Evolutionary conservation across 805 yeast species (phyloP).

Genomic region (Wickerhamomyces subpelliculosus): DNA sequence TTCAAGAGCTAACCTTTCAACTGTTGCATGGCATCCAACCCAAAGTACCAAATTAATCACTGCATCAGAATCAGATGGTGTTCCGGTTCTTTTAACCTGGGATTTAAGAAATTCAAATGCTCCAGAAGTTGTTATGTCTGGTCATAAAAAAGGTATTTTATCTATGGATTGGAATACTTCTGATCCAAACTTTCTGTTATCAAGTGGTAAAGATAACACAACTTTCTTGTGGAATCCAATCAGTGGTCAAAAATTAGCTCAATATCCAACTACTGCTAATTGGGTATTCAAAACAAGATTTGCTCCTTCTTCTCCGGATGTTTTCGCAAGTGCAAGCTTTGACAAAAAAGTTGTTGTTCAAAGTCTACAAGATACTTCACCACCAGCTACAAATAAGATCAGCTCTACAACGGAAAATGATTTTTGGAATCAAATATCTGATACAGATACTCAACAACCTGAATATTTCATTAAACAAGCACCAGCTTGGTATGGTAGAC

Average conservation of each 20-base stretch:
- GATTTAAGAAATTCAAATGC: conserved; percentile 88
- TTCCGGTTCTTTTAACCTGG: conserved; percentile 84
- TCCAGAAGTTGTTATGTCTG: conserved; percentile 71
- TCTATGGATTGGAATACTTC: conserved; percentile 90
- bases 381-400: conserved; percentile 41
- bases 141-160: conserved; percentile 83
- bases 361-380: conserved; percentile 79
- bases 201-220: conserved; percentile 90
- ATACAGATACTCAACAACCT: conserved; percentile 67
- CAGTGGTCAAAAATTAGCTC: conserved; percentile 64
- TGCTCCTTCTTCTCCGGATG: conserved; percentile 83
- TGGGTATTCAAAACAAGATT: conserved; percentile 90
- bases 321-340: conserved; percentile 82
- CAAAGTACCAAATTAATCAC: conserved; percentile 83
- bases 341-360: conserved; percentile 80
- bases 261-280: conserved; percentile 86
- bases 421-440: conserved; percentile 77
- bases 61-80: conserved; percentile 74
- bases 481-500: conserved; percentile 81
- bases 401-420: conserved; percentile 54
- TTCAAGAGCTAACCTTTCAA: conserved; percentile 61
- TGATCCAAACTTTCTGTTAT: conserved; percentile 71
- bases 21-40: conserved; percentile 92
- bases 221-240: conserved; percentile 89
- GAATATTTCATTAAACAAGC: conserved; percentile 69